A percentile compares a stretch with the other conserved stretches of the same genome.
Evolutionary conservation across 305 asterid genomes (phyloP).

Genomic region (Caryopteris hybrid): DNA sequence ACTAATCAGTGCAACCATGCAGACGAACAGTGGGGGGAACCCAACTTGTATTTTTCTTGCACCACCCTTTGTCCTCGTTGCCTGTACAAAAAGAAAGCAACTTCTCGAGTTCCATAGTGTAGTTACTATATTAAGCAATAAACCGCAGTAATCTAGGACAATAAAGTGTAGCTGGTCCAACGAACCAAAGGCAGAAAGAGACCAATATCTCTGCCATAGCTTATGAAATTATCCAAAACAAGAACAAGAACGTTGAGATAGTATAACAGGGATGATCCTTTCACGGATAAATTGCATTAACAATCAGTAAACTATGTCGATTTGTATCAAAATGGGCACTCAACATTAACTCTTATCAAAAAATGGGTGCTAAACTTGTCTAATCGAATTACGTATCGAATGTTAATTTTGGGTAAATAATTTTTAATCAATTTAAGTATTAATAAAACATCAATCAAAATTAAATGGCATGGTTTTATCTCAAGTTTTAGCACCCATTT

Average conservation of each 20-base stretch:
- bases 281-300: background rate
- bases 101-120: background rate
- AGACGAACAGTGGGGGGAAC: slow-evolving; percentile 71
- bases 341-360: background rate
- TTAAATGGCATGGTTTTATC: background rate
- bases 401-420: background rate
- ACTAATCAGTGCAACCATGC: slow-evolving; percentile 67
- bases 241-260: background rate
- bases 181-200: background rate
- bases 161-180: background rate
- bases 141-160: background rate
- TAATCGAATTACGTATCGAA: background rate
- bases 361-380: background rate
- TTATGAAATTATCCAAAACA: background rate
- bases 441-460: no score
- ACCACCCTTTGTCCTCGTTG: slow-evolving; percentile 34
- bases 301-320: background rate
- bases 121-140: background rate
- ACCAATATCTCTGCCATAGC: background rate
- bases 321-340: background rate
- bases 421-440: background rate
- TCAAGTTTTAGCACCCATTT: background rate
- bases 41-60: slow-evolving; percentile 52
- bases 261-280: background rate
- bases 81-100: slow-evolving; percentile 35